Base-by-base conservation (phyloP, 2,329 filamentous ascomycete genomes). In the Drechslera avenae region DNA sequence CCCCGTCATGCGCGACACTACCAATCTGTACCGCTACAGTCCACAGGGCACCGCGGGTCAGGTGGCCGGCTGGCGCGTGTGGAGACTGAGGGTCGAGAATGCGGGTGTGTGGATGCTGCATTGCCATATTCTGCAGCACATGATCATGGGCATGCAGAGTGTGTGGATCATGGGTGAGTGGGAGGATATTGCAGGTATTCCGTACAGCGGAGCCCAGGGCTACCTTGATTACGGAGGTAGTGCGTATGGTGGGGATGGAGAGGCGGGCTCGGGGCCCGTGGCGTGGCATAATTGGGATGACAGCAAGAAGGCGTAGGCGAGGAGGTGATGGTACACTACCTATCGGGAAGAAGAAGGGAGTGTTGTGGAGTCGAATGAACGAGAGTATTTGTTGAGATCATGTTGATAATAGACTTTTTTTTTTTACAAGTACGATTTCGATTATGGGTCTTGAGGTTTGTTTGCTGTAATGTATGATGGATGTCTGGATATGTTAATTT, bases 71-170 rank as follows among this genome's bases (percentile, higher is more conserved):
- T 88, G 85, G 85, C 73, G 84, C 16, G 84, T 78, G 0, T 87
- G 84, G 85, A 74, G 85, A 8, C 68, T 86, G 1, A 73, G 81
- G 3, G 79, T 85, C 2, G 31, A 57, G 17, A 69, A 79, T 48
- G 67, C 79, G 0, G 84, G 83, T 0, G 81, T 82, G 3, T 86
- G 82, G 82, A 81, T 86, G 81, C 73, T 86, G 55, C 83, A 86
- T 64, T 86, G 83, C 55, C 83, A 86, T 63, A 78, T 81, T 13
- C 56, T 82, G 41, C 78, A 80, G 46, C 83, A 86, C 63, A 82
- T 83, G 77, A 70, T 82, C 14, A 84, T 85, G 81, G 69, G 74
- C 0, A 78, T 78, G 77, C 75, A 78, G 56, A 75, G 70, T 1
- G 76, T 76, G 1, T 80, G 77, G 75, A 62, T 76, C 0, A 75